Conservation (phyloP, 257 asterid genomes). For the Linderniella brevidens region DNA sequence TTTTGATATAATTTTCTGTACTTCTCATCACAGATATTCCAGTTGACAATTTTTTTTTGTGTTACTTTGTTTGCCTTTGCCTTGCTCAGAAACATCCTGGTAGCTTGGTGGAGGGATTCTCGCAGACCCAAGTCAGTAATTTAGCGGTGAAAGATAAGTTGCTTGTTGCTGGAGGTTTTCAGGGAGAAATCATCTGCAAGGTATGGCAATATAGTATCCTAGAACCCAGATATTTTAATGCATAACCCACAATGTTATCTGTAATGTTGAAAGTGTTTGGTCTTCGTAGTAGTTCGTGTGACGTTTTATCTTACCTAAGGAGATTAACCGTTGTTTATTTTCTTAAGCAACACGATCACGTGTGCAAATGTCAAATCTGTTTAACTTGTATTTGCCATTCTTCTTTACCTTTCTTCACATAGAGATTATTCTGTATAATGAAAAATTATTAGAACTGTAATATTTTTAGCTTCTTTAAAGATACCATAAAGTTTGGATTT, state of each 20-base stretch:
- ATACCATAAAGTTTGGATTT: not conserved
- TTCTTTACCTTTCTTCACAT: too few species aligned
- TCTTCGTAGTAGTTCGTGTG: too few species aligned
- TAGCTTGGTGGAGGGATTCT: conserved; percentile 78
- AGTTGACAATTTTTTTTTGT: not conserved
- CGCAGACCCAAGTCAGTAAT: conserved; percentile 89
- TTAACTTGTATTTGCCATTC: too few species aligned
- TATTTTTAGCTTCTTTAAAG: too few species aligned
- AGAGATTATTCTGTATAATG: too few species aligned
- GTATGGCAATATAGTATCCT: conserved; percentile 13
- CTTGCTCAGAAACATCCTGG: conserved; percentile 78
- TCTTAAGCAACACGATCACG: too few species aligned
- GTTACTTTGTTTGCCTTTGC: not conserved
- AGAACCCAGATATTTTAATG: not conserved
- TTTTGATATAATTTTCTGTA: not conserved
- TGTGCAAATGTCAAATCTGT: too few species aligned
- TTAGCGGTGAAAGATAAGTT: conserved; percentile 77
- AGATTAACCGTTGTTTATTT: too few species aligned
- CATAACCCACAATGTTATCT: too few species aligned
- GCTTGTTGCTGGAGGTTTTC: conserved; percentile 95
- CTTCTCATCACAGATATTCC: not conserved
- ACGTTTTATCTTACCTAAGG: too few species aligned
- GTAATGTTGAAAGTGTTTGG: too few species aligned
- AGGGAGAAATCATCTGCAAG: conserved; percentile 93
- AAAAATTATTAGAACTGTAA: too few species aligned